Base-by-base conservation (phyloP, 108 stramenopile genomes). In the Cyclotella baltica region DNA sequence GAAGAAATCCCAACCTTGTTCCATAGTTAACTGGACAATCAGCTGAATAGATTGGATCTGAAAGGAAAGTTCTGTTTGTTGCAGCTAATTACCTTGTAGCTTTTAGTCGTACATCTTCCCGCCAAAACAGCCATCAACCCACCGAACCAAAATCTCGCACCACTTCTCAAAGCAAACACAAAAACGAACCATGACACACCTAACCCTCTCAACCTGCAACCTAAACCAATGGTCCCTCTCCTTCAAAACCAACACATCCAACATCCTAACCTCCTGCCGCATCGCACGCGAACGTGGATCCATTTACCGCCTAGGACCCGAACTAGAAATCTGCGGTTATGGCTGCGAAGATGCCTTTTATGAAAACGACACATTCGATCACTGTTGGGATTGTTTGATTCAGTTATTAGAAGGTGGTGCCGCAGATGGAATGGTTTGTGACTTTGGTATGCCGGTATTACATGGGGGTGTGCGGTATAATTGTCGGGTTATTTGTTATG, bases 281-380 rank as follows among this genome's bases (percentile, higher is more conserved):
- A 16, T 76, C 31, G 98, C 98, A 58, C 96, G 96, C 64, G 76
- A 64, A 0, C 56, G 63, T 3, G 94, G 96, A 0, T 96, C 98
- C 8, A 83, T 85, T 9, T 99, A 99, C 73, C 93, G 98, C 20
- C 80, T 98, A 8, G 98, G 98, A 16, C 98, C 99, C 8, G 99
- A 99, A 86, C 85, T 99, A 22, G 98, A 98, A 81, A 75, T 99
- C 5, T 88, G 88, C 52, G 99, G 99, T 27, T 99, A 99, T 67
- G 97, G 98, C 18, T 98, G 98, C 75, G 99, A 99, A 80, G 99
- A 99, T 75, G 98, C 98, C 75, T 99, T 98, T 74, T 82, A 98
- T 43, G 99, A 99, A 73, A 43, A 68, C 0, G 99, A 99, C 77
- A 99, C 99, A 28, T 93, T 98, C 85, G 76, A 77, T 34, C 99